A percentile compares a stretch with the other conserved stretches of the same genome.
Evolutionary conservation across 352 stramenopile species (phyloP).

Genomic region (Aphanomyces cochlioides): DNA sequence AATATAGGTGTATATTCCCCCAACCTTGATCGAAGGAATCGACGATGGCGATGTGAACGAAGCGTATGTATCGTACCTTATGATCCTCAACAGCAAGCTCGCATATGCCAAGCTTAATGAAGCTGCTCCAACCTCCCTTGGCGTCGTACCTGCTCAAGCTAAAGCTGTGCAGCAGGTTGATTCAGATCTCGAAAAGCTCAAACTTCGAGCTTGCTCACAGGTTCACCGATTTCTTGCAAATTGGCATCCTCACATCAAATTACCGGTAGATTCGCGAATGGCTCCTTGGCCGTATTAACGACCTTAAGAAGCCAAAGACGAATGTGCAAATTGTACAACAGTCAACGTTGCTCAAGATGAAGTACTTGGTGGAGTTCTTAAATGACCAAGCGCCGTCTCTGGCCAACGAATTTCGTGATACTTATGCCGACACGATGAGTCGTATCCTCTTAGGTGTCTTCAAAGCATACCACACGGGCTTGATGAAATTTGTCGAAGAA

Average conservation of each 20-base stretch:
- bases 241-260: background rate
- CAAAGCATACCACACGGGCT: conserved; percentile 93
- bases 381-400: conserved; percentile 88
- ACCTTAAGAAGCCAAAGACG: conserved; percentile 95
- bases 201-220: conserved; percentile 57
- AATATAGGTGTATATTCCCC: conserved; percentile 57
- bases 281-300: conserved; percentile 90
- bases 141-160: conserved; percentile 86
- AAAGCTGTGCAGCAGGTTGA: conserved; percentile 91
- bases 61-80: conserved; percentile 90
- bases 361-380: conserved; percentile 95
- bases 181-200: conserved; percentile 87
- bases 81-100: conserved; percentile 91
- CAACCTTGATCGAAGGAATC: conserved; percentile 90
- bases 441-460: conserved; percentile 95
- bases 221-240: background rate
- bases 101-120: conserved; percentile 78
- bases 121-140: conserved; percentile 66
- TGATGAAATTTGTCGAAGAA: conserved; percentile 94
- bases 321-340: conserved; percentile 99
- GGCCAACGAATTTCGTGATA: conserved; percentile 92
- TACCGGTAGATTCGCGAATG: conserved; percentile 84
- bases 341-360: conserved; percentile 95
- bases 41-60: conserved; percentile 94
- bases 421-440: conserved; percentile 97